Percentiles rank a stretch among this genome's conserved stretches.
phyloP scores from a whole-genome alignment of 495 filamentous ascomycete genomes.

The Penicillium atrosanguineum region DNA sequence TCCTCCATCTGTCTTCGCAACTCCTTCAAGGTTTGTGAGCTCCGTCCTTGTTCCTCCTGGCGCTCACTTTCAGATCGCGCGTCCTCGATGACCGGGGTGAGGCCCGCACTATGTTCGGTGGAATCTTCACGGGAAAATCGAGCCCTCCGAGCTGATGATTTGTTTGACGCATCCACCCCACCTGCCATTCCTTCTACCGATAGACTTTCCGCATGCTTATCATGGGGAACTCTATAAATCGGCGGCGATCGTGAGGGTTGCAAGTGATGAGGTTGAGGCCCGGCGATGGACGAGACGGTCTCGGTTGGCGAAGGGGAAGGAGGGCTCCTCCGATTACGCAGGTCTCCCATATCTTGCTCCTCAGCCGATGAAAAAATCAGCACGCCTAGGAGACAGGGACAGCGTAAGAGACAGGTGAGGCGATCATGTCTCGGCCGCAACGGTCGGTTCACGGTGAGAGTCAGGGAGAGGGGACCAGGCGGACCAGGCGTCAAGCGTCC shows the following conservation, averaged over 20 bases:
- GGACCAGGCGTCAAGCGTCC: constrained; percentile 8
- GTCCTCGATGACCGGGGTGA: constrained; percentile 27
- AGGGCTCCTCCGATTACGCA: constrained; percentile 41
- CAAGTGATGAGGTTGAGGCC: constrained; percentile 28
- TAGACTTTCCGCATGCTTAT: constrained; percentile 11
- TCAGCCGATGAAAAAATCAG: constrained; percentile 34
- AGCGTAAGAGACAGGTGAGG: constrained; percentile 29
- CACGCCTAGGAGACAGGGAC: constrained; percentile 34
- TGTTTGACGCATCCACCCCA: constrained; percentile 20
- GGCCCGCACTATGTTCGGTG: constrained; percentile 13
- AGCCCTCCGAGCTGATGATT: constrained; percentile 5
- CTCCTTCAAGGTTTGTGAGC: constrained; percentile 41
- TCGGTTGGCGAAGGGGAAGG: constrained; percentile 44
- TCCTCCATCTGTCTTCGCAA: constrained; percentile 49
- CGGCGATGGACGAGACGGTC: constrained; percentile 33
- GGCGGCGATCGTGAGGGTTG: constrained; percentile 28
- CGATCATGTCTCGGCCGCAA: constrained; percentile 39
- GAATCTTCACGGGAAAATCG: constrained; percentile 30
- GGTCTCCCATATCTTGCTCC: constrained; percentile 40
- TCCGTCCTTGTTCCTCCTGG: constrained; percentile 37
- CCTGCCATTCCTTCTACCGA: constrained; percentile 19
- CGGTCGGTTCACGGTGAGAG: constrained; percentile 18
- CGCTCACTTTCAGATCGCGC: constrained; percentile 21
- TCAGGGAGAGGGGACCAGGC: not conserved
- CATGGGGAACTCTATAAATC: constrained; percentile 16